Percentiles rank a stretch among this genome's conserved stretches.
Conservation (phyloP, 2,329 filamentous ascomycete species). For the Stachybotrys chlorohalonatus region DNA sequence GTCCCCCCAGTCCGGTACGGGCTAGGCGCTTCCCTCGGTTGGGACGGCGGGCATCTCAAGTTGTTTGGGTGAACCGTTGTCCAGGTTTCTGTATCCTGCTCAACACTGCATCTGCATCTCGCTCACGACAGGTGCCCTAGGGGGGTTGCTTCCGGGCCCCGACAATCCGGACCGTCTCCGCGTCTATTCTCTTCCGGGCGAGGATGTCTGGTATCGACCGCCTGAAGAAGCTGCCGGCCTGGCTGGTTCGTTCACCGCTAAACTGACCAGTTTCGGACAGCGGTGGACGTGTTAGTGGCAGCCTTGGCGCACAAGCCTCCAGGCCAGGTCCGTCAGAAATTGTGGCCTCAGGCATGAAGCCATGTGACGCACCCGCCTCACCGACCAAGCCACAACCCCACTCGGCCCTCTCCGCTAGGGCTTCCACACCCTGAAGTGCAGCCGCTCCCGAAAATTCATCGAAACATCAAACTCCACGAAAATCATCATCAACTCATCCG, state of each 20-base stretch:
- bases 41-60: no score
- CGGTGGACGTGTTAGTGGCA: neutral
- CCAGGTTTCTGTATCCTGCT: no score
- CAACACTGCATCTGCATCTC: no score
- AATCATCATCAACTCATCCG: constrained; percentile 22
- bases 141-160: no score
- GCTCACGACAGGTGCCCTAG: no score
- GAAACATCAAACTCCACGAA: constrained; percentile 18
- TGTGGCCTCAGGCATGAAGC: neutral
- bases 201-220: neutral
- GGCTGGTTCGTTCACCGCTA: neutral
- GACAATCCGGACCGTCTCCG: no score
- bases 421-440: constrained; percentile 24
- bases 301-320: neutral
- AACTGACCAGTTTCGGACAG: neutral
- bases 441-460: constrained; percentile 23
- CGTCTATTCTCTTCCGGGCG: no score
- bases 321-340: neutral
- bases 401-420: constrained; percentile 17
- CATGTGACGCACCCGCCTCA: neutral
- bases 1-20: no score
- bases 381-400: neutral
- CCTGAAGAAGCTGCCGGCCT: neutral
- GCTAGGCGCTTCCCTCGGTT: no score
- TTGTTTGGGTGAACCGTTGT: no score